Conservation (phyloP, 2,329 filamentous ascomycete genomes). For the Penicillium glabrum region DNA sequence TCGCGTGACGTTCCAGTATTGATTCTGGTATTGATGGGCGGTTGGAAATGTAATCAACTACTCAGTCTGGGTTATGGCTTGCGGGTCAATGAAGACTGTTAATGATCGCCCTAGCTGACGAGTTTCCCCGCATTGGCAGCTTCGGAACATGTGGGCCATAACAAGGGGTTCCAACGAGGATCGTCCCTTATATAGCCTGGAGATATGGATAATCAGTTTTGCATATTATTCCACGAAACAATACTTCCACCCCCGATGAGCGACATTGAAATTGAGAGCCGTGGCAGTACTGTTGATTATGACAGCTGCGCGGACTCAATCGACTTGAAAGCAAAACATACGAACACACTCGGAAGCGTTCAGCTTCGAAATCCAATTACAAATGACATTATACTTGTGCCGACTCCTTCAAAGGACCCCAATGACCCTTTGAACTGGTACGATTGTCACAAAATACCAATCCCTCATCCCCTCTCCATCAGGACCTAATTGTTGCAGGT, state of each 20-base stretch:
- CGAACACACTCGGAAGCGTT: conserved; percentile 1
- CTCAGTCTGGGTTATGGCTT: neutral
- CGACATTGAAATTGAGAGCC: neutral
- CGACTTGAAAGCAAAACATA: neutral
- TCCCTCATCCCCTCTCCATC: neutral
- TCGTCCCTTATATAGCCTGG: neutral
- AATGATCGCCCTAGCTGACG: neutral
- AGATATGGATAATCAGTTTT: neutral
- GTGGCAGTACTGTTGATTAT: neutral
- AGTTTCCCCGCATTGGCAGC: neutral
- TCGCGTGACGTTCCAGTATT: neutral
- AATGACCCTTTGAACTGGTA: conserved; percentile 12
- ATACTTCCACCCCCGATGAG: neutral
- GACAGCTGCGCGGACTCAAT: neutral
- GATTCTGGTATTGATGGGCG: neutral
- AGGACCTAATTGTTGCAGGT: neutral
- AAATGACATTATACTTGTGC: conserved; percentile 5
- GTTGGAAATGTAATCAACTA: neutral
- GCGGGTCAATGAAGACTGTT: neutral
- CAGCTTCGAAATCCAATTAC: conserved; percentile 3
- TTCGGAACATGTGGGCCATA: neutral
- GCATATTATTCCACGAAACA: neutral
- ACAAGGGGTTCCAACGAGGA: neutral
- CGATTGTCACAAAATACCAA: neutral
- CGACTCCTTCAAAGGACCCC: conserved; percentile 6